These are phyloP conservation scores for Pleurostoma richardsiae DNA, from an alignment of 2,329 filamentous ascomycete species.

Conservation along the genomic window DNA sequence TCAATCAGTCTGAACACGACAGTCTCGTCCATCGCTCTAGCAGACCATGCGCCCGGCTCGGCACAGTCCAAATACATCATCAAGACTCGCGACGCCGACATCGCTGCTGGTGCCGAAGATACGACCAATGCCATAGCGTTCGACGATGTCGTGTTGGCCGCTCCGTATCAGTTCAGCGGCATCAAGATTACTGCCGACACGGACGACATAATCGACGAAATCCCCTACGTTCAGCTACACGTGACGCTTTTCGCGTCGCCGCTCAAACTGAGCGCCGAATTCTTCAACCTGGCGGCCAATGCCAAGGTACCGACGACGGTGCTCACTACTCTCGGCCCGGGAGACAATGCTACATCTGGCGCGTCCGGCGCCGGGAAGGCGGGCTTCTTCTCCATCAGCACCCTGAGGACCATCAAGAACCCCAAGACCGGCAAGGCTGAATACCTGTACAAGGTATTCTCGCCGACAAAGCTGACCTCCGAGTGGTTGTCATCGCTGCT, in stretches of 20 bases:
- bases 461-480: conserved; percentile 45
- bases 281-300: conserved; percentile 63
- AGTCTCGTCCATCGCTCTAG: conserved; percentile 55
- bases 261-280: conserved; percentile 61
- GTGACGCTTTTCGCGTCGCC: conserved; percentile 86
- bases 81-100: conserved; percentile 23
- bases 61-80: conserved; percentile 42
- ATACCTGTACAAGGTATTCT: conserved; percentile 63
- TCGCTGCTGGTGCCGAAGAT: conserved; percentile 17
- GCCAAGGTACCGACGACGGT: conserved; percentile 64
- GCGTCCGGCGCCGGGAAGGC: conserved; percentile 62
- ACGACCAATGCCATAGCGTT: conserved; percentile 49
- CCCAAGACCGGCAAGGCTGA: conserved; percentile 48
- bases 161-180: conserved; percentile 74
- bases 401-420: conserved; percentile 60
- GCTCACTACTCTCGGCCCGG: conserved; percentile 71
- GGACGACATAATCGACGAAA: conserved; percentile 67
- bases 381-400: conserved; percentile 83
- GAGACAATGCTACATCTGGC: conserved; percentile 45
- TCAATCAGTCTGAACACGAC: conserved; percentile 60
- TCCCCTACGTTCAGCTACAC: conserved; percentile 83
- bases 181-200: conserved; percentile 61
- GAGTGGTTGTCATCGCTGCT: conserved; percentile 49
- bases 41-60: conserved; percentile 30
- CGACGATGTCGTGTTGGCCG: conserved; percentile 78